Base-by-base conservation (phyloP, 176 grass and related monocot genomes). In the Olyra latifolia region DNA sequence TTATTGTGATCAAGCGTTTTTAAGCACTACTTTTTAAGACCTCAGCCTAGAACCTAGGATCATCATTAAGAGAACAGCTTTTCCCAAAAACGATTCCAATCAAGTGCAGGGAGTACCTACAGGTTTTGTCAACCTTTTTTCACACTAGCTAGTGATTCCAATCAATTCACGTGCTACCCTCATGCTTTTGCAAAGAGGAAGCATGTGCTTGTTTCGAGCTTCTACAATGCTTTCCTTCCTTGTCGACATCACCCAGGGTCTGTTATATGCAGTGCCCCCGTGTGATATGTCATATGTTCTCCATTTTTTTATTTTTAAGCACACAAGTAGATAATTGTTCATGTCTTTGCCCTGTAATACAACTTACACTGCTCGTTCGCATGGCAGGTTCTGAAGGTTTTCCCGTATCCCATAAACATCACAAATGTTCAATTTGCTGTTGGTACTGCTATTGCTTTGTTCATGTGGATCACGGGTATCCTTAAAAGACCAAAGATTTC, bases 371-470 rank as follows among this genome's bases (percentile, higher is more conserved):
- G 8, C 72, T 65, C 10, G 16, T 75, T 1, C 76, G 30, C 23
- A 47, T 28, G 32, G 52, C 91, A 97, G 94, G 88, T 97, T 82
- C 54, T 97, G 27, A 89, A 97, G 64, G 88, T 91, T 41, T 93
- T 90, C 38, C 88, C 91, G 3, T 97, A 87, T 66, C 91, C 91
- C 15, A 87, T 97, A 79, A 97, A 92, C 81, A 89, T 97, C 73
- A 97, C 94, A 68, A 84, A 72, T 1, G 80, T 97, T 75, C 94
- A 97, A 66, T 91, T 97, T 42, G 86, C 80, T 28, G 88, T 91
- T 28, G 94, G 94, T 27, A 88, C 76, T 85, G 56, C 50, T 19
- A 66, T 97, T 76, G 81, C 89, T 54, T 50, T 76, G 43, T 87
- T 97, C 52, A 89, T 97, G 91, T 97, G 91, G 94, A 44, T 72